phyloP scores from a whole-genome alignment of 2,329 filamentous ascomycete genomes.

The Penicillium sclerotigenum region DNA sequence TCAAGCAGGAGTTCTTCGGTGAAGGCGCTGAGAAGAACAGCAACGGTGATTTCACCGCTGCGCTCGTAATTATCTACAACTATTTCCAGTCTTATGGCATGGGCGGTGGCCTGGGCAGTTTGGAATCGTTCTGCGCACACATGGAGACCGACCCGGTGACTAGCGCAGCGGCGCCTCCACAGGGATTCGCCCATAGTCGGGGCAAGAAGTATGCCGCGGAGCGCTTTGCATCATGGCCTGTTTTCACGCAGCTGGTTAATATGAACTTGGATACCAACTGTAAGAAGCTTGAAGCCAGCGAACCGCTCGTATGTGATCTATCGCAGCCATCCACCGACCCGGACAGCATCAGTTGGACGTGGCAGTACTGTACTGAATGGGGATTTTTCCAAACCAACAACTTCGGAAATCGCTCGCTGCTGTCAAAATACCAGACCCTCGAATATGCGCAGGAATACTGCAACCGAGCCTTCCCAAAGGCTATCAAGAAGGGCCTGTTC shows the following conservation, averaged over 20 bases:
- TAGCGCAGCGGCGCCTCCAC: slow-evolving; percentile 35
- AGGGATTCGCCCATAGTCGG: slow-evolving; percentile 42
- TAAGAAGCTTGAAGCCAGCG: slow-evolving; percentile 26
- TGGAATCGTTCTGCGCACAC: slow-evolving; percentile 48
- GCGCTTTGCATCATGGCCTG: slow-evolving; percentile 43
- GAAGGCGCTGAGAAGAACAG: slow-evolving; percentile 45
- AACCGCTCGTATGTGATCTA: slow-evolving; percentile 39
- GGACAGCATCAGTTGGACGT: slow-evolving; percentile 46
- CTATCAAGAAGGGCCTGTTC: slow-evolving; percentile 38
- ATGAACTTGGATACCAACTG: slow-evolving; percentile 42
- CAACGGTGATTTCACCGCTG: slow-evolving; percentile 49
- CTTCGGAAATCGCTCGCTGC: slow-evolving; percentile 46
- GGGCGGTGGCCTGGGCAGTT: slow-evolving; percentile 32
- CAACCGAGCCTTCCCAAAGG: slow-evolving; percentile 49
- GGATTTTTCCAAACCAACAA: slow-evolving; percentile 52
- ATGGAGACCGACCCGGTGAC: slow-evolving; percentile 45
- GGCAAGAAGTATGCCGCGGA: slow-evolving; percentile 43
- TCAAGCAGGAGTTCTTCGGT: slow-evolving; percentile 52
- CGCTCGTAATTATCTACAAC: slow-evolving; percentile 40
- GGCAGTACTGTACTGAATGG: slow-evolving; percentile 55
- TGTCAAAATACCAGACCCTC: slow-evolving; percentile 48
- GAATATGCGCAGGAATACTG: slow-evolving; percentile 47
- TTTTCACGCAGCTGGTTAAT: slow-evolving; percentile 40
- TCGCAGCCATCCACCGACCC: slow-evolving; percentile 36
- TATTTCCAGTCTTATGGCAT: slow-evolving; percentile 47